Percentiles rank a stretch among this genome's conserved stretches.
Conservation (phyloP, 192 early-diverging fungal genomes). For the Coemansia sp. region DNA sequence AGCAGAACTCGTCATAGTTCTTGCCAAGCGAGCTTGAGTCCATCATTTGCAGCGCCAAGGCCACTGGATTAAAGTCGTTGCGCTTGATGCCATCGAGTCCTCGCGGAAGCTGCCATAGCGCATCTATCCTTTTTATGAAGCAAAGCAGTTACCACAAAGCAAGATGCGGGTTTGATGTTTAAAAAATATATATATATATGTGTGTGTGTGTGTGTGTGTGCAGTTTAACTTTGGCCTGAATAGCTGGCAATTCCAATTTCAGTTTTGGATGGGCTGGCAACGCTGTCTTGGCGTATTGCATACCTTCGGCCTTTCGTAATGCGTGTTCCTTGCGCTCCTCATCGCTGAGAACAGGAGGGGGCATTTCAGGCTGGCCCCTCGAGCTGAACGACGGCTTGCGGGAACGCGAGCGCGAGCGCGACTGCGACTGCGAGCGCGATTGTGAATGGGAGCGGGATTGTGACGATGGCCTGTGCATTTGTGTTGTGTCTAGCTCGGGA, state of each 20-base stretch:
- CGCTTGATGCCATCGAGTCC: slow-evolving; percentile 41
- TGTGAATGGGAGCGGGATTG: no score
- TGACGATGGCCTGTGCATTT: slow-evolving; percentile 13
- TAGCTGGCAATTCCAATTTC: neutral
- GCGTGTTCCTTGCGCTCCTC: slow-evolving; percentile 49
- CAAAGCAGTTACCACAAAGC: no score
- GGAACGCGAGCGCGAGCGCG: neutral
- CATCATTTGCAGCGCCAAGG: slow-evolving; percentile 67
- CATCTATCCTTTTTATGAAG: slow-evolving; percentile 14
- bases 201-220: no score
- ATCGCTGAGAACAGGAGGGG: slow-evolving; percentile 1
- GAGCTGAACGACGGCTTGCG: slow-evolving; percentile 1
- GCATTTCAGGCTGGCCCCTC: slow-evolving; percentile 11
- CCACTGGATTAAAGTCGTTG: slow-evolving; percentile 68
- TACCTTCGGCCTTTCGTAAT: slow-evolving; percentile 46
- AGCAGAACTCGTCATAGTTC: slow-evolving; percentile 63
- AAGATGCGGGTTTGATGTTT: no score
- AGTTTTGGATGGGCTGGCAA: neutral
- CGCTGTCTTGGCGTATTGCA: neutral
- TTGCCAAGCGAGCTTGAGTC: slow-evolving; percentile 67
- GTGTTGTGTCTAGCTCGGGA: no score
- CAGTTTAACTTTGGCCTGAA: neutral
- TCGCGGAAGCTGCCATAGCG: slow-evolving; percentile 47
- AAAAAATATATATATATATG: neutral
- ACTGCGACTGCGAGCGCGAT: neutral